Conservation (phyloP, 768 basidiomycete genomes). For the Paxillus involutus region DNA sequence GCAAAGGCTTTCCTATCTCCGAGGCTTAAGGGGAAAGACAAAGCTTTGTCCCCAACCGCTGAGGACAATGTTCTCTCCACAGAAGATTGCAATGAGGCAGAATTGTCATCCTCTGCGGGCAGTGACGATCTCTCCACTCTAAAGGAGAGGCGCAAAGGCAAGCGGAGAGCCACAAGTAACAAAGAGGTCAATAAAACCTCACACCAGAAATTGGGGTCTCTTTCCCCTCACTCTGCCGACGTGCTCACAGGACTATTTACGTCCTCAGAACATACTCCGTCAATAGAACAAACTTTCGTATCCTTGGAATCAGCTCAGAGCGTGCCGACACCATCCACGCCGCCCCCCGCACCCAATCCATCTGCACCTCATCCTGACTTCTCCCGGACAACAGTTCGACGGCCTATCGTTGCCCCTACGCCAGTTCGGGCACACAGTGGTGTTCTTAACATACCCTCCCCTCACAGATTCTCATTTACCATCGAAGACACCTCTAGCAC, state of each 20-base stretch:
- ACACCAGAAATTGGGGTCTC: slow-evolving; percentile 48
- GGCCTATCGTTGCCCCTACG: slow-evolving; percentile 30
- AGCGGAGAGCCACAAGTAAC: slow-evolving; percentile 34
- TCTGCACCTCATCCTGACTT: slow-evolving; percentile 13
- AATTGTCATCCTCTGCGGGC: background rate
- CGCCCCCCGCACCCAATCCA: slow-evolving; percentile 13
- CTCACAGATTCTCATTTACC: slow-evolving; percentile 35
- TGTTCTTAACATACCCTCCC: slow-evolving; percentile 20
- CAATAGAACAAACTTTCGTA: slow-evolving; percentile 11
- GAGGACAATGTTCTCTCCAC: background rate
- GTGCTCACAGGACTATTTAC: slow-evolving; percentile 40
- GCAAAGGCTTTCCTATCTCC: slow-evolving; percentile 16
- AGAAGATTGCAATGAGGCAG: background rate
- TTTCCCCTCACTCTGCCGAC: slow-evolving; percentile 58
- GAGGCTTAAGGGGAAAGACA: slow-evolving; percentile 22
- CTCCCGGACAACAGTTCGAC: slow-evolving; percentile 21
- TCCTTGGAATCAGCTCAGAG: slow-evolving; percentile 2
- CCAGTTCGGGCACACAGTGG: slow-evolving; percentile 20
- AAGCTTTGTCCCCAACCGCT: slow-evolving; percentile 10
- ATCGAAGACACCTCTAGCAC: slow-evolving; percentile 45
- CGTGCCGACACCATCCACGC: slow-evolving; percentile 24
- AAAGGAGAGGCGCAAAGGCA: slow-evolving; percentile 15
- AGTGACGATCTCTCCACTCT: background rate
- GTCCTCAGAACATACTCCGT: slow-evolving; percentile 16
- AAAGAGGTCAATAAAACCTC: slow-evolving; percentile 11